Conservation (phyloP, 306 rosid genomes). For the Ormosia emarginata region DNA sequence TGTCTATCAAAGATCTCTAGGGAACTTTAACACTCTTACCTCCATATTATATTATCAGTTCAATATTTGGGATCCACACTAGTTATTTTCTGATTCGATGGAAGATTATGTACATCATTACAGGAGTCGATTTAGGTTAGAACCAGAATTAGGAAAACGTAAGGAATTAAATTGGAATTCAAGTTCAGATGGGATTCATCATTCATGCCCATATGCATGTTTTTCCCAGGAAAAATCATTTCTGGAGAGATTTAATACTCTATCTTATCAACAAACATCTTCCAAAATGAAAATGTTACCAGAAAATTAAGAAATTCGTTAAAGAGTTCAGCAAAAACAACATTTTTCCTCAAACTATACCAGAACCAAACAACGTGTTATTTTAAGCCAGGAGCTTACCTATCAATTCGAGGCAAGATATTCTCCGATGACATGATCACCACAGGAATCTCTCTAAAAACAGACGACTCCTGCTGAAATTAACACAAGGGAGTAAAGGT, state of each 20-base stretch:
- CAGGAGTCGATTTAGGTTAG: background rate
- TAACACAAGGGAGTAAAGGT: background rate
- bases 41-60: background rate
- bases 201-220: background rate
- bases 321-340: background rate
- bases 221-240: background rate
- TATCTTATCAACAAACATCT: background rate
- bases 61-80: background rate
- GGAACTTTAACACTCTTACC: background rate
- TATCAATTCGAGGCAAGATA: constrained; percentile 78
- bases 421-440: constrained; percentile 97
- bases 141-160: background rate
- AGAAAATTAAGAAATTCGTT: background rate
- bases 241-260: background rate
- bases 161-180: background rate
- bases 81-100: background rate
- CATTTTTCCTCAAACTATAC: background rate
- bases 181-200: background rate
- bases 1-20: background rate
- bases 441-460: constrained; percentile 84
- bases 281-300: background rate
- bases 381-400: constrained; percentile 41
- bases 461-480: constrained; percentile 80
- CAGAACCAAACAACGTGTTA: background rate
- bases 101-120: background rate